Evolutionary conservation across 2,329 filamentous ascomycete species (phyloP).

Genomic region (Pezicula carpinea): DNA sequence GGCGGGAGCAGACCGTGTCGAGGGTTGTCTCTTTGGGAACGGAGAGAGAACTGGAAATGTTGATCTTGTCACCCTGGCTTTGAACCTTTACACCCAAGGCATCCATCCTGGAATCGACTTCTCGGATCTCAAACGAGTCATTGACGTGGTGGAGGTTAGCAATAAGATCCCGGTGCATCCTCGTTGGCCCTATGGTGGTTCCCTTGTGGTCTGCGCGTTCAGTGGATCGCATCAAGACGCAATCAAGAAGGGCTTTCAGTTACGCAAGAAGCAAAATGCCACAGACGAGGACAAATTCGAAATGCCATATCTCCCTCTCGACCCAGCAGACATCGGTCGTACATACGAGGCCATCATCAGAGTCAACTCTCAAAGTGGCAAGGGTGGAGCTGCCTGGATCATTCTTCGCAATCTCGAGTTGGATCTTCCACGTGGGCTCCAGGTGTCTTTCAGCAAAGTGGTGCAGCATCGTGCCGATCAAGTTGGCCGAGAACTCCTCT

Average conservation of each 20-base stretch:
- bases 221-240: slow-evolving; percentile 91
- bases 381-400: slow-evolving; percentile 92
- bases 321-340: slow-evolving; percentile 87
- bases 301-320: slow-evolving; percentile 87
- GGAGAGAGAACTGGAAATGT: slow-evolving; percentile 95
- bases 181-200: slow-evolving; percentile 84
- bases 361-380: slow-evolving; percentile 94
- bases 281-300: slow-evolving; percentile 68
- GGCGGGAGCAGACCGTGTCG: slow-evolving; percentile 91
- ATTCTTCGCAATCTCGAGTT: slow-evolving; percentile 85
- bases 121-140: slow-evolving; percentile 79
- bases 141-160: slow-evolving; percentile 83
- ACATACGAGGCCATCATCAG: slow-evolving; percentile 98
- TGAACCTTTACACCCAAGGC: slow-evolving; percentile 95
- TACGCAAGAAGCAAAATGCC: slow-evolving; percentile 56
- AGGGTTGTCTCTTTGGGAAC: slow-evolving; percentile 91
- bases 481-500: slow-evolving; percentile 77
- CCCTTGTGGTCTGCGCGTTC: slow-evolving; percentile 89
- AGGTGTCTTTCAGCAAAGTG: slow-evolving; percentile 83
- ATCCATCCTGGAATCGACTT: slow-evolving; percentile 84
- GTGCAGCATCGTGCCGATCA: slow-evolving; percentile 79
- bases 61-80: slow-evolving; percentile 83
- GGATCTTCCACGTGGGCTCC: slow-evolving; percentile 86
- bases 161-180: slow-evolving; percentile 94
- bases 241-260: slow-evolving; percentile 86